Evolutionary conservation across 148 eudicot species (phyloP).

Genomic region (Suaeda aralocaspica): DNA sequence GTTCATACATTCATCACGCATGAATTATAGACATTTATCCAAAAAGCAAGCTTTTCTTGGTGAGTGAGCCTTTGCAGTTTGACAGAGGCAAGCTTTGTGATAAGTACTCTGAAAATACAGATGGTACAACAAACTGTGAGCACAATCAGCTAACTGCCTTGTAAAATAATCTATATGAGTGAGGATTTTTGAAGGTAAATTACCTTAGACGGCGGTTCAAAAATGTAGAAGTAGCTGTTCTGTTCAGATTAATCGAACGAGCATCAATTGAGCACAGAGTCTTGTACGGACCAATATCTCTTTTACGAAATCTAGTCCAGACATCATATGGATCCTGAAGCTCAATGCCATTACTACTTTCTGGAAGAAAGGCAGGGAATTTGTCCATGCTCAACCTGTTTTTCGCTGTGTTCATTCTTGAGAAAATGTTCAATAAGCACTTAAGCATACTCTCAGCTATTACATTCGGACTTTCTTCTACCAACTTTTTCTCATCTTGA

Average conservation of each 20-base stretch:
- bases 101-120: constrained; percentile 41
- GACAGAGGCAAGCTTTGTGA: constrained; percentile 51
- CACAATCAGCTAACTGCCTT: background rate
- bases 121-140: background rate
- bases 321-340: constrained; percentile 60
- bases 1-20: constrained; percentile 83
- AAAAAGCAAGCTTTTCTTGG: constrained; percentile 80
- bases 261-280: constrained; percentile 46
- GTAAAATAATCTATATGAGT: background rate
- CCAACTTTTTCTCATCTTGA: constrained; percentile 30
- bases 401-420: constrained; percentile 48
- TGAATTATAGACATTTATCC: constrained; percentile 80
- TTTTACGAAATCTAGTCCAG: constrained; percentile 36
- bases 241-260: constrained; percentile 40
- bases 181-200: constrained; percentile 5
- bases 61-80: constrained; percentile 52
- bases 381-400: constrained; percentile 31
- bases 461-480: constrained; percentile 49
- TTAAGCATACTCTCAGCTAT: constrained; percentile 54
- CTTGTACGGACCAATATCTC: constrained; percentile 64
- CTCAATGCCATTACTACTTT: constrained; percentile 26
- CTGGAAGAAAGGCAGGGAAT: constrained; percentile 28
- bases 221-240: constrained; percentile 38
- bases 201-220: constrained; percentile 51
- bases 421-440: constrained; percentile 51